phyloP scores from a whole-genome alignment of 2,329 filamentous ascomycete genomes.

The Trichoderma oligosporum region DNA sequence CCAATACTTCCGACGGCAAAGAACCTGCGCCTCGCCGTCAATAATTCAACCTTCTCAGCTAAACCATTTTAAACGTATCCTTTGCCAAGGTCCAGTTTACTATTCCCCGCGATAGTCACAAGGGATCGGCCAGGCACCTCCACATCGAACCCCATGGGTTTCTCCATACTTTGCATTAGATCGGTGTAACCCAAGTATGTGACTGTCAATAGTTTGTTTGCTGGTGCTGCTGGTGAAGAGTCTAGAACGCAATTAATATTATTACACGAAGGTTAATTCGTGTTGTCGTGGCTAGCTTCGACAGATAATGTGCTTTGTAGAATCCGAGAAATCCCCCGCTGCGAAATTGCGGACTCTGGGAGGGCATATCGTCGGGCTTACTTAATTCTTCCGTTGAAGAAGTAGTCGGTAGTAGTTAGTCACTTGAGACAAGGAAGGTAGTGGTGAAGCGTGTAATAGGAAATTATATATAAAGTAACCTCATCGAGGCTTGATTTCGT shows the following conservation, averaged over 20 bases:
- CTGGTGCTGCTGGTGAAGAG: background rate
- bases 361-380: background rate
- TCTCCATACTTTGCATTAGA: constrained; percentile 11
- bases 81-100: background rate
- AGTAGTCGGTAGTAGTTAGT: background rate
- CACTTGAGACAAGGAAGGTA: background rate
- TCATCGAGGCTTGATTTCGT: background rate
- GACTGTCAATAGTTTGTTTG: background rate
- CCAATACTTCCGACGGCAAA: constrained; percentile 7
- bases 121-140: background rate
- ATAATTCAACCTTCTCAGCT: background rate
- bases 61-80: background rate
- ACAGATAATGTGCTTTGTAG: background rate
- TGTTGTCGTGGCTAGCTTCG: background rate
- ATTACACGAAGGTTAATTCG: background rate
- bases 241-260: background rate
- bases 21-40: background rate
- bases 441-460: background rate
- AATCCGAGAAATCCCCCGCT: constrained; percentile 10
- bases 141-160: constrained; percentile 5
- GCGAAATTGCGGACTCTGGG: too few relatives aligned
- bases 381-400: background rate
- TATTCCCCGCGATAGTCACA: background rate
- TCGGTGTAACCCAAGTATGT: constrained; percentile 1
- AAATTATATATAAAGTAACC: background rate